Evolutionary conservation across 768 basidiomycete species (phyloP), one percentile per base, ranked within the genome.

Genomic region (Boletus rufocinnamomeus): DNA sequence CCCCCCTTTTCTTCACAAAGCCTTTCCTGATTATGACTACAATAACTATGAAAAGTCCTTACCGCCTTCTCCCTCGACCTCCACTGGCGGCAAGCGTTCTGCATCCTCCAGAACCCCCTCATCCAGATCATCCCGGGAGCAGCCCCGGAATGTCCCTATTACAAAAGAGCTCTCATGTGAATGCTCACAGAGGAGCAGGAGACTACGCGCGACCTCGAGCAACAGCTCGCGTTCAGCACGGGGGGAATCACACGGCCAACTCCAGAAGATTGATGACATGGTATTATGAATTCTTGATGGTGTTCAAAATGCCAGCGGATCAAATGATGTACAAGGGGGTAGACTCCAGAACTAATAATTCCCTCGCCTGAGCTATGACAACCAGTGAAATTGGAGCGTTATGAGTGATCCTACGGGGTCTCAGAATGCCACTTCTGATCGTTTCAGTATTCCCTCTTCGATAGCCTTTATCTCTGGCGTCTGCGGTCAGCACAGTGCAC

Each of bases 121-220:
- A 4, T 66, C 72, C 14, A 61, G 50, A 0, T 63, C 69, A 17
- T 55, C 69, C 50, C 65, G 58, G 14, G 61, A 62, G n/a, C 61
- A 61, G 2, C 40, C 56, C 13, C 63, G 63, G 8, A 61, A 53
- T 25, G 50, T 58, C 13, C 71, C 73, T 0, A 74, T 67, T 16
- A 54, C 73, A 23, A 71, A 71, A 40, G 79, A 81, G 52, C 69
- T n/a, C n/a, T 81, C 27, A 69, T 80, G 27, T 74, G 71, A n/a
- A 72, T 81, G 50, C 72, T 84, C 4, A 65, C 73, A 16, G 65
- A 70, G n/a, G 77, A 79, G 52, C 79, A 81, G 60, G 72, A 76
- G 48, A 74, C 77, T 7, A 67, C 74, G 6, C 69, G 74, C 46
- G 72, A 82, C 60, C 73, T 82, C 64, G 74, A 77, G 63, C 73